Conservation (phyloP, 2,329 filamentous ascomycete species). For the Mariannaea sp. region DNA sequence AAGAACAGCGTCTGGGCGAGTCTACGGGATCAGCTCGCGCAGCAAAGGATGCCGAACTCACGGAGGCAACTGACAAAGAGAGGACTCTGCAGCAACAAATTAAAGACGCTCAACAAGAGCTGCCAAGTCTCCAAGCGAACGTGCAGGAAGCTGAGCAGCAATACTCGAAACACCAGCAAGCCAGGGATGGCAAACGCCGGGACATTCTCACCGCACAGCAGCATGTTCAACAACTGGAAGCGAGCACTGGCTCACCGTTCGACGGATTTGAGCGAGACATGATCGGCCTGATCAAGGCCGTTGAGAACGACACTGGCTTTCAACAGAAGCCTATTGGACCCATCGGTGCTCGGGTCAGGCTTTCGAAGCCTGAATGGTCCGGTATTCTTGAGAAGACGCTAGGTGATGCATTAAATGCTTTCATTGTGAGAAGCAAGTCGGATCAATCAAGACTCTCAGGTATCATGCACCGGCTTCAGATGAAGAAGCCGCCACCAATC, state of each 20-base stretch:
- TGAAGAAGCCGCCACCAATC: slow-evolving; percentile 51
- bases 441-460: slow-evolving; percentile 72
- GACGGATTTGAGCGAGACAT: slow-evolving; percentile 69
- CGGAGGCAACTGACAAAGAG: slow-evolving; percentile 37
- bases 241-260: slow-evolving; percentile 60
- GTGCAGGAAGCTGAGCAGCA: slow-evolving; percentile 41
- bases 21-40: slow-evolving; percentile 72
- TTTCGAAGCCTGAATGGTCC: slow-evolving; percentile 82
- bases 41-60: slow-evolving; percentile 62
- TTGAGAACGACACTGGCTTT: slow-evolving; percentile 73
- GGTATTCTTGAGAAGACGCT: slow-evolving; percentile 78
- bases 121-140: slow-evolving; percentile 42
- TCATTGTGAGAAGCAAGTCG: slow-evolving; percentile 77
- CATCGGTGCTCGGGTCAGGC: slow-evolving; percentile 75
- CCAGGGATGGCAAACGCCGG: slow-evolving; percentile 51
- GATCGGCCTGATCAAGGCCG: slow-evolving; percentile 66
- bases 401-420: slow-evolving; percentile 71
- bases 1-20: slow-evolving; percentile 66
- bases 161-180: slow-evolving; percentile 39
- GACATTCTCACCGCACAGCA: slow-evolving; percentile 60
- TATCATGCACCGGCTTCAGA: slow-evolving; percentile 66
- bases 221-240: slow-evolving; percentile 56
- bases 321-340: slow-evolving; percentile 78
- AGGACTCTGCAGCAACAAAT: slow-evolving; percentile 36
- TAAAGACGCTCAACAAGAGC: slow-evolving; percentile 36